These are phyloP conservation scores for Aspergillus texensis DNA, from an alignment of 2,329 filamentous ascomycete species.

Conservation along the genomic window DNA sequence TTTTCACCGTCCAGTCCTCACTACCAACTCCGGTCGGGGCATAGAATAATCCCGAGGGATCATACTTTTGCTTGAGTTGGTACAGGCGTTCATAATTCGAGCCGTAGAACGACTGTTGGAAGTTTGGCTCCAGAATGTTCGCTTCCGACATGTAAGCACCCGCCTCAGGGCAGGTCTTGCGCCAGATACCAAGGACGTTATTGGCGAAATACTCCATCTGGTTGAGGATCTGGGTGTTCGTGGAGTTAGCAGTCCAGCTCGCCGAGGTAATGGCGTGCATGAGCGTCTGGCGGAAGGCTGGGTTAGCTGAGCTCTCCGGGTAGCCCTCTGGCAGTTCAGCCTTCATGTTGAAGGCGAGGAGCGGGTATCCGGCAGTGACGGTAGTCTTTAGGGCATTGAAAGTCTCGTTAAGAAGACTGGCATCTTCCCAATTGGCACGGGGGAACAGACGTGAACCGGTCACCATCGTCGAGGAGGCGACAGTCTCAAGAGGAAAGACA, in stretches of 20 bases:
- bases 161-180: constrained; percentile 26
- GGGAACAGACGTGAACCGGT: constrained; percentile 41
- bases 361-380: constrained; percentile 27
- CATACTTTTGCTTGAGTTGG: constrained; percentile 55
- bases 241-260: constrained; percentile 25
- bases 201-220: constrained; percentile 27
- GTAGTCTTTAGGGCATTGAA: constrained; percentile 28
- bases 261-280: constrained; percentile 30
- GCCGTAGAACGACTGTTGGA: constrained; percentile 36
- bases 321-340: constrained; percentile 25
- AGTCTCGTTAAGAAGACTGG: constrained; percentile 30
- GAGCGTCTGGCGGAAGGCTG: constrained; percentile 28
- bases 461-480: constrained; percentile 23
- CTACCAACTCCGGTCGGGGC: constrained; percentile 55
- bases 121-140: constrained; percentile 44
- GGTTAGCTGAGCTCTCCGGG: constrained; percentile 26
- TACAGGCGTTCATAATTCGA: constrained; percentile 30
- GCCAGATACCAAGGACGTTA: constrained; percentile 26
- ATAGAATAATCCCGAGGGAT: constrained; percentile 54
- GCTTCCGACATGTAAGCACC: constrained; percentile 52
- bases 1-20: constrained; percentile 52
- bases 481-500: constrained; percentile 31
- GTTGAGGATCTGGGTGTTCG: constrained; percentile 41
- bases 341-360: constrained; percentile 39
- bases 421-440: constrained; percentile 34